Percentiles rank a stretch among this genome's conserved stretches.
These are phyloP conservation scores for Sporormia fimetaria DNA, from an alignment of 495 filamentous ascomycete species.

Conservation along the genomic window DNA sequence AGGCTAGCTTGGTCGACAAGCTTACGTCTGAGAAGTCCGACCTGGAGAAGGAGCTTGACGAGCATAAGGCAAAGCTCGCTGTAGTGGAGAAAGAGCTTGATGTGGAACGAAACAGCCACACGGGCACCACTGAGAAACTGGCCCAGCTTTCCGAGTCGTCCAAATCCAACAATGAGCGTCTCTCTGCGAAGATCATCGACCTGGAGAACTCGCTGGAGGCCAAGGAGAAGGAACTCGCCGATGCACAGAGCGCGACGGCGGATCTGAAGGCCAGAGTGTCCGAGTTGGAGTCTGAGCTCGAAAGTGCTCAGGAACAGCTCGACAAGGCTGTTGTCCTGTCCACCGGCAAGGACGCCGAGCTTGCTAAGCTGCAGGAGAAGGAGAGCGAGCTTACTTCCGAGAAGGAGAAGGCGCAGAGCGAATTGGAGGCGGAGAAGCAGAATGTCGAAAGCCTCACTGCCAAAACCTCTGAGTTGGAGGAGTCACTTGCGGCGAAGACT, in stretches of 20 bases:
- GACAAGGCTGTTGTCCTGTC: no score
- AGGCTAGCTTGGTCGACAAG: background rate
- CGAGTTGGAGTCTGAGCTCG: no score
- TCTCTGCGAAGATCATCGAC: background rate
- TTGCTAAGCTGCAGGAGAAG: background rate
- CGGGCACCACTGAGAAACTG: no score
- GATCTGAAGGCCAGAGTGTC: no score
- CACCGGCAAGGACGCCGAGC: background rate
- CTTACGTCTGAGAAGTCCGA: background rate
- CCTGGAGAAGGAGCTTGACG: background rate
- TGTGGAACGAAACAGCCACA: no score
- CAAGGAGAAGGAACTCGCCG: background rate
- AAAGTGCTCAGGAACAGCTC: no score
- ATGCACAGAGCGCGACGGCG: no score
- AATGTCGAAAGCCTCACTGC: background rate
- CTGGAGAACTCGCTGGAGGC: slow-evolving; percentile 3
- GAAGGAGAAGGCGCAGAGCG: background rate
- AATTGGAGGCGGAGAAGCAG: background rate
- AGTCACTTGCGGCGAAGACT: background rate
- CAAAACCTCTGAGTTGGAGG: background rate
- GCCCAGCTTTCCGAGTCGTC: no score
- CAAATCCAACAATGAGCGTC: background rate
- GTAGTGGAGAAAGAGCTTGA: background rate
- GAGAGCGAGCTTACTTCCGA: background rate
- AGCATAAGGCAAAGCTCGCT: background rate